Percentiles rank a stretch among this genome's conserved stretches.
phyloP scores from a whole-genome alignment of 208 protist genomes.

The Trichomonas vaginalis region DNA sequence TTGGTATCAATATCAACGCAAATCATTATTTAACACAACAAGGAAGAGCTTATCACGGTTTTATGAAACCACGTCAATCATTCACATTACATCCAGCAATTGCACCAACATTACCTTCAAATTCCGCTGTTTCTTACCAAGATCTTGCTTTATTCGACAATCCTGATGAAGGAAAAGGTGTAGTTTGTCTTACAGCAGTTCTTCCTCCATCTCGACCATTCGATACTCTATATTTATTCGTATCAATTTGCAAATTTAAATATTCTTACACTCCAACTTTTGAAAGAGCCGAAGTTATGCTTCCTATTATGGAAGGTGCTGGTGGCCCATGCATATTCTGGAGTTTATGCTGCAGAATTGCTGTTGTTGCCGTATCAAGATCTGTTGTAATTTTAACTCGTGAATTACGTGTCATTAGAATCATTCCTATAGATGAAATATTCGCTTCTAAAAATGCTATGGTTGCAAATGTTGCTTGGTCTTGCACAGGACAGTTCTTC shows the following conservation, averaged over 20 bases:
- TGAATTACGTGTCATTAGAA: neutral
- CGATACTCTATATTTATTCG: neutral
- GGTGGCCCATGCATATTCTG: neutral
- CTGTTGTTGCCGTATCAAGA: neutral
- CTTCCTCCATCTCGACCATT: neutral
- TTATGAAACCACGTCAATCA: neutral
- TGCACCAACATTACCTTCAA: neutral
- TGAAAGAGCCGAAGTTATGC: neutral
- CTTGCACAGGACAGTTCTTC: neutral
- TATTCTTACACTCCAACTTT: neutral
- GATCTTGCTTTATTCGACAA: neutral
- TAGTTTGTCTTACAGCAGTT: neutral
- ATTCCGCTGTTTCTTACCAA: neutral
- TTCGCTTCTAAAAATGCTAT: neutral
- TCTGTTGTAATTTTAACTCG: neutral
- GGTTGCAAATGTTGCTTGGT: neutral
- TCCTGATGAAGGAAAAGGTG: constrained; percentile 7
- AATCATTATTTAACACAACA: neutral
- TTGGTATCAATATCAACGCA: neutral
- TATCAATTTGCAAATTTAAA: neutral
- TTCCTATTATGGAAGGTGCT: neutral
- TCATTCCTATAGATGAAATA: neutral
- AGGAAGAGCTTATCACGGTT: neutral
- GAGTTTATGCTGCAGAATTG: neutral
- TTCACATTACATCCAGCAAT: neutral